phyloP scores from a whole-genome alignment of 2,329 filamentous ascomycete species.

The Macrophomina pseudophaseolina region DNA sequence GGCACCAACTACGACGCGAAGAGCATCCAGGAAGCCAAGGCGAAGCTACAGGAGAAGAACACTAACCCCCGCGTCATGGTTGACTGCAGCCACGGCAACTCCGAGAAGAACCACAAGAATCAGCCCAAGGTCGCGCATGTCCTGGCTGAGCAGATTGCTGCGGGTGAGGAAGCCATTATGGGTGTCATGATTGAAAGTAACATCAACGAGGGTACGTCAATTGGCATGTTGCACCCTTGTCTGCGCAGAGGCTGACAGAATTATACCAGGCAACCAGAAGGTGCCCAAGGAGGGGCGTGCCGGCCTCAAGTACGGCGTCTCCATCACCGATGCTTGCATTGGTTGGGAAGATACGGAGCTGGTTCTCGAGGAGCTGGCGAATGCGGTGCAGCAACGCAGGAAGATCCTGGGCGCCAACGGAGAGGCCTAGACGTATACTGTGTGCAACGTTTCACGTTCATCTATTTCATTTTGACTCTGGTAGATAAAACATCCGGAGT shows the following conservation, averaged over 20 bases:
- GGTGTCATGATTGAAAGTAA: slow-evolving; percentile 99
- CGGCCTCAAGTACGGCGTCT: slow-evolving; percentile 89
- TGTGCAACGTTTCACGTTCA: background rate
- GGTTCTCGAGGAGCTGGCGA: slow-evolving; percentile 77
- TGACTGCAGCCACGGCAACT: slow-evolving; percentile 97
- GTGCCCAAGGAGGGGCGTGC: slow-evolving; percentile 84
- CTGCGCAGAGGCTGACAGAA: slow-evolving; percentile 2
- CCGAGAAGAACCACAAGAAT: slow-evolving; percentile 94
- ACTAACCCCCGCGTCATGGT: slow-evolving; percentile 86
- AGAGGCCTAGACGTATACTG: slow-evolving; percentile 30
- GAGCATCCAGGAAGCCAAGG: slow-evolving; percentile 84
- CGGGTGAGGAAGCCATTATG: slow-evolving; percentile 86
- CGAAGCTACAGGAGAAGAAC: slow-evolving; percentile 74
- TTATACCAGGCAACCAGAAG: slow-evolving; percentile 77
- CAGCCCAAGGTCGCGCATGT: slow-evolving; percentile 89
- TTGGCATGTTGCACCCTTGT: background rate
- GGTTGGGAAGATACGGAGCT: slow-evolving; percentile 87
- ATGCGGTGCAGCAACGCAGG: slow-evolving; percentile 77
- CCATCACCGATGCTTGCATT: slow-evolving; percentile 97
- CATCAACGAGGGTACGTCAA: slow-evolving; percentile 81
- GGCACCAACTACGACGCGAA: slow-evolving; percentile 92
- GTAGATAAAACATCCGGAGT: slow-evolving; percentile 2
- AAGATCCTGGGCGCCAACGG: slow-evolving; percentile 48
- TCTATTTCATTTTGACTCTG: background rate
- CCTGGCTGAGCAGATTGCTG: slow-evolving; percentile 82